Evolutionary conservation across 1,139 yeast species (phyloP).

Genomic region (Candida neerlandica): DNA sequence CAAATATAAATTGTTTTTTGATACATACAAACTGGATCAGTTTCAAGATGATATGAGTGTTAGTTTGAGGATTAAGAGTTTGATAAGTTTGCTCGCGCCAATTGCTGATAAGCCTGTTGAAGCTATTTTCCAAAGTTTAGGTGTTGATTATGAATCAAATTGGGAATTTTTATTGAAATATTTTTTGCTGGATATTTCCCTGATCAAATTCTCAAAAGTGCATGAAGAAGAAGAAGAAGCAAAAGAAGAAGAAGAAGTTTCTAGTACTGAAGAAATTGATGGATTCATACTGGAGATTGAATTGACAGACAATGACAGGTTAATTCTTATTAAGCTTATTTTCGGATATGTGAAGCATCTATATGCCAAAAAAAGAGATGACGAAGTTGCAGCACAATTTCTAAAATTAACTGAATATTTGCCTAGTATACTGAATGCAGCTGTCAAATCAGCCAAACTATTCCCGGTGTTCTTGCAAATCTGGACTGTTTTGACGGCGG

Average conservation of each 20-base stretch:
- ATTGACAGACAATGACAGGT: constrained; percentile 22
- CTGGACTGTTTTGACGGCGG: constrained; percentile 31
- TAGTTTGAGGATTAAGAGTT: constrained; percentile 38
- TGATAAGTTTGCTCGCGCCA: constrained; percentile 26
- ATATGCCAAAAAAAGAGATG: constrained; percentile 20
- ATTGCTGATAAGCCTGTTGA: constrained; percentile 8
- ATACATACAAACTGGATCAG: constrained; percentile 22
- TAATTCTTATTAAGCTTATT: constrained; percentile 28
- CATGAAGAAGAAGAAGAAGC: constrained; percentile 10
- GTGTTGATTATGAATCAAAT: constrained; percentile 22
- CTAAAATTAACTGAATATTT: constrained; percentile 26
- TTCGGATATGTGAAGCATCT: constrained; percentile 25
- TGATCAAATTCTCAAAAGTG: constrained; percentile 24
- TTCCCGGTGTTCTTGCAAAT: constrained; percentile 28
- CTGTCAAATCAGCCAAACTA: constrained; percentile 23
- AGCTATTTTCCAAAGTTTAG: constrained; percentile 6
- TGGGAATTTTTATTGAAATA: constrained; percentile 44
- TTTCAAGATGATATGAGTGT: constrained; percentile 29
- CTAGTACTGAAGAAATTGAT: constrained; percentile 19
- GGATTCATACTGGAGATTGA: constrained; percentile 28
- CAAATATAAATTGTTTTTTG: constrained; percentile 24
- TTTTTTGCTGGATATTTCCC: constrained; percentile 44
- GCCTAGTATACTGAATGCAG: constrained; percentile 24
- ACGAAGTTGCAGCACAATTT: constrained; percentile 21
- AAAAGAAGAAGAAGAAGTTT: constrained; percentile 9